Evolutionary conservation across 164 flowering plant species (phyloP).

Genomic region (Berberis thunbergii): DNA sequence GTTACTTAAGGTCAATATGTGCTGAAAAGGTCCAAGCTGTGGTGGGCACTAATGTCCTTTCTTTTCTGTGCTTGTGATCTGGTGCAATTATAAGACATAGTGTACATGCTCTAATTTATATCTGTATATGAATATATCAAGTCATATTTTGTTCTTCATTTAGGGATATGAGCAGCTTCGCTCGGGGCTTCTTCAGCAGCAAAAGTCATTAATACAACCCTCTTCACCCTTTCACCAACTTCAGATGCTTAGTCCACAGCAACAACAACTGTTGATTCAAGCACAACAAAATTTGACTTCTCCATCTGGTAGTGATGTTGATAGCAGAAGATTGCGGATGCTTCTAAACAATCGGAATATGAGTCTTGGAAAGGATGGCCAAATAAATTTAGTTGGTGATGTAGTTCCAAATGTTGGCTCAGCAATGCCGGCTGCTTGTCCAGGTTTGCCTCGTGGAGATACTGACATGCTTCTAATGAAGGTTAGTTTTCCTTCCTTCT

Average conservation of each 20-base stretch:
- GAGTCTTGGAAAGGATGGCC: conserved; percentile 66
- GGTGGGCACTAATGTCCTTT: neutral
- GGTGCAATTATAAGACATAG: too few species aligned
- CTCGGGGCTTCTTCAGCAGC: conserved; percentile 86
- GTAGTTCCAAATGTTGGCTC: conserved; percentile 71
- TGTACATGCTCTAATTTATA: too few species aligned
- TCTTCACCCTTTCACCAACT: conserved; percentile 87
- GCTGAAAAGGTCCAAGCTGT: neutral
- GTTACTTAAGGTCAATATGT: neutral
- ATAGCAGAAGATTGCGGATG: conserved; percentile 77
- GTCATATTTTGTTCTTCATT: neutral
- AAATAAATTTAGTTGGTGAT: conserved; percentile 69
- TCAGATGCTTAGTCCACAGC: conserved; percentile 82
- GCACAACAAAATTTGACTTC: conserved; percentile 81
- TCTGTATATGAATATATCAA: too few species aligned
- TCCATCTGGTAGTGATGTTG: conserved; percentile 64
- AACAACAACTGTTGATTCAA: conserved; percentile 74
- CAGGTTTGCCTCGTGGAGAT: conserved; percentile 63
- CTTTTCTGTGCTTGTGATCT: too few species aligned
- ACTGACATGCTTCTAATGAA: conserved; percentile 61
- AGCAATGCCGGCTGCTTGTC: conserved; percentile 52
- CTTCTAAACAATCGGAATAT: conserved; percentile 55
- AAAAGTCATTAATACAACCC: conserved; percentile 73
- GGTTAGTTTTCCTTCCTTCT: conserved; percentile 30
- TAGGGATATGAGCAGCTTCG: conserved; percentile 82